Base-by-base conservation (phyloP, 1,284 basidiomycete species). In the Ceratobasidium sp. region DNA sequence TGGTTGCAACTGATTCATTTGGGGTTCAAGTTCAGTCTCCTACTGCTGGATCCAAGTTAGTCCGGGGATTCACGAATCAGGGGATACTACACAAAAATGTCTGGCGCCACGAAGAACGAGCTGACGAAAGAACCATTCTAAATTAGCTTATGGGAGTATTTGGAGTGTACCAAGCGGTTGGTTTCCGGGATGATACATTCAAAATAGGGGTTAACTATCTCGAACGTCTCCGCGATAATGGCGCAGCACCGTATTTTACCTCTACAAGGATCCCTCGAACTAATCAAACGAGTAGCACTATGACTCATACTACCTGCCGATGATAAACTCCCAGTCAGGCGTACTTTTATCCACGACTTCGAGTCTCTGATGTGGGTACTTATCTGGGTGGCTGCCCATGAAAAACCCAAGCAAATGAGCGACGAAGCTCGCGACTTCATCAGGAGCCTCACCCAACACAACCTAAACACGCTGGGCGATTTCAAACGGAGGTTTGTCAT, bases 351-450 rank as follows among this genome's bases (percentile, higher is more conserved):
- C 12, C 66, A 67, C 46, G 66, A 67, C 44, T 15, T 67, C 13
- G 66, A 67, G 49, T 67, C 66, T 13, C 12, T 67, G 6, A 10
- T 67, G 9, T 67, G 66, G 66, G 66, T 67, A 18, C 66, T 67
- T 39, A 42, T 67, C 3, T 67, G 66, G 66, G n/a, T 67, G 40
- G 44, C 26, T 2, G 44, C 44, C 15, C 44, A 49, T 28, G n/a
- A 67, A 9, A 12, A 67, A 28, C 66, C 66, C 26, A n/a, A 20
- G 3, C 18, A 40, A 42, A 64, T 64, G 39, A 44, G 39, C 40
- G 33, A 18, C 20, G 23, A n/a, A 9, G 66, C 66, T 10, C 20
- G 23, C 2, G 28, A 68, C 15, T 28, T 68, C 7, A 23, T 51
- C 6, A 44, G 23, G 15, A 3, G 7, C 1, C 44, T 68, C 20